phyloP scores from a whole-genome alignment of 805 yeast species.

The Geotrichum ghanense region DNA sequence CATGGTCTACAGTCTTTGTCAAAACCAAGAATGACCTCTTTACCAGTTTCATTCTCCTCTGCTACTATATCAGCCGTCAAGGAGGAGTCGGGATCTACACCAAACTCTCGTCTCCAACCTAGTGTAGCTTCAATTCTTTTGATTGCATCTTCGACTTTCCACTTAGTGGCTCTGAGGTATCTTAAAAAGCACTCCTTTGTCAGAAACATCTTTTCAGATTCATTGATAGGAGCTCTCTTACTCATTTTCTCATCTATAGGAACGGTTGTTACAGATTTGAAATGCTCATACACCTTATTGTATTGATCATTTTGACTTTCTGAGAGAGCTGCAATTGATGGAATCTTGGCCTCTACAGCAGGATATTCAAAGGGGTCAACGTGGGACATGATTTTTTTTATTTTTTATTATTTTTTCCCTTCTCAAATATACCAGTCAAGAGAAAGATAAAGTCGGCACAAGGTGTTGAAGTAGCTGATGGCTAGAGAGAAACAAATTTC shows the following conservation, averaged over 20 bases:
- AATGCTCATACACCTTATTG: slow-evolving; percentile 48
- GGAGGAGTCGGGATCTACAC: slow-evolving; percentile 37
- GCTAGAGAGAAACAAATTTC: no score
- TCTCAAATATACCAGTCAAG: no score
- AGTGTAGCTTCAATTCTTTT: slow-evolving; percentile 65
- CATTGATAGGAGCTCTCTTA: slow-evolving; percentile 29
- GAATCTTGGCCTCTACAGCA: slow-evolving; percentile 40
- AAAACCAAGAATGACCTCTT: slow-evolving; percentile 81
- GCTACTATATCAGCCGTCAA: slow-evolving; percentile 27
- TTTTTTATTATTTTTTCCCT: no score
- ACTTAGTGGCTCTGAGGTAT: slow-evolving; percentile 87
- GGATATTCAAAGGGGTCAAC: slow-evolving; percentile 46
- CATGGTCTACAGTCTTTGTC: slow-evolving; percentile 90
- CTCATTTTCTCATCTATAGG: slow-evolving; percentile 26
- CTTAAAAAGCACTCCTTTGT: slow-evolving; percentile 85
- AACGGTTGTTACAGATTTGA: slow-evolving; percentile 39
- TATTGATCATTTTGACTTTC: slow-evolving; percentile 50
- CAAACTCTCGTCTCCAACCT: slow-evolving; percentile 92
- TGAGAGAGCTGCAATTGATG: slow-evolving; percentile 36
- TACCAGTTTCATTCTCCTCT: slow-evolving; percentile 80
- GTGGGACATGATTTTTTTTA: slow-evolving; percentile 11
- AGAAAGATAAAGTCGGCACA: no score
- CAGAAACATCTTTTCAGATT: slow-evolving; percentile 78
- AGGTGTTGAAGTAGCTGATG: no score
- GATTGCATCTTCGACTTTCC: slow-evolving; percentile 65